Evolutionary conservation across 176 grass and related monocot species (phyloP).

Genomic region (Otatea glauca): DNA sequence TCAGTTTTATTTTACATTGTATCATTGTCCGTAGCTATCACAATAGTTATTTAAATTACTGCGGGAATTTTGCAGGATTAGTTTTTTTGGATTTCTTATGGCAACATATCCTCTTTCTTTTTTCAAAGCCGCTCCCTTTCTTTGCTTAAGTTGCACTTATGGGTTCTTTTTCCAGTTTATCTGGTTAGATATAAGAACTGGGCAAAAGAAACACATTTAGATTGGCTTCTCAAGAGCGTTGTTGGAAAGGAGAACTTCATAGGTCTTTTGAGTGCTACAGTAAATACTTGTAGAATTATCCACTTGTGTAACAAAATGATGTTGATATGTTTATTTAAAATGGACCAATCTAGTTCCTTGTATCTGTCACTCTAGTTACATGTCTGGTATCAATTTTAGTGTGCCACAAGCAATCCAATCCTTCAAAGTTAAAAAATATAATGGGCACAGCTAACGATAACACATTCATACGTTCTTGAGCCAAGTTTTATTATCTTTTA

Average conservation of each 20-base stretch:
- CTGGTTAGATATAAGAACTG: background rate
- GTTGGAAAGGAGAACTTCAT: background rate
- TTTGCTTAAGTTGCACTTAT: conserved; percentile 16
- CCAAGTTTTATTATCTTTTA: background rate
- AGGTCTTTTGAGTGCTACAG: background rate
- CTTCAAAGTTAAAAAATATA: conserved; percentile 18
- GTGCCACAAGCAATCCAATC: background rate
- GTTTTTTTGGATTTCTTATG: background rate
- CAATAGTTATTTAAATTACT: background rate
- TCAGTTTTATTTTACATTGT: conserved; percentile 9
- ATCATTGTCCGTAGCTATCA: background rate
- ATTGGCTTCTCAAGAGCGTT: background rate
- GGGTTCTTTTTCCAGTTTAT: background rate
- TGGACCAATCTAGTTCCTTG: conserved; percentile 10
- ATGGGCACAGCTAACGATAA: background rate
- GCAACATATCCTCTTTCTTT: background rate
- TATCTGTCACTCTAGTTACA: background rate
- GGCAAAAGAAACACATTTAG: background rate
- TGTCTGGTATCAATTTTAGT: conserved; percentile 5
- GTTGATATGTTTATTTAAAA: conserved; percentile 5
- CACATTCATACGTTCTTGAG: background rate
- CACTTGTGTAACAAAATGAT: conserved; percentile 13
- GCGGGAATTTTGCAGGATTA: background rate
- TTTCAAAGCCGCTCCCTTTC: background rate
- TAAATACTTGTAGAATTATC: conserved; percentile 24